Conservation (phyloP, 2,329 filamentous ascomycete genomes). For the Huntiella moniliformis region DNA sequence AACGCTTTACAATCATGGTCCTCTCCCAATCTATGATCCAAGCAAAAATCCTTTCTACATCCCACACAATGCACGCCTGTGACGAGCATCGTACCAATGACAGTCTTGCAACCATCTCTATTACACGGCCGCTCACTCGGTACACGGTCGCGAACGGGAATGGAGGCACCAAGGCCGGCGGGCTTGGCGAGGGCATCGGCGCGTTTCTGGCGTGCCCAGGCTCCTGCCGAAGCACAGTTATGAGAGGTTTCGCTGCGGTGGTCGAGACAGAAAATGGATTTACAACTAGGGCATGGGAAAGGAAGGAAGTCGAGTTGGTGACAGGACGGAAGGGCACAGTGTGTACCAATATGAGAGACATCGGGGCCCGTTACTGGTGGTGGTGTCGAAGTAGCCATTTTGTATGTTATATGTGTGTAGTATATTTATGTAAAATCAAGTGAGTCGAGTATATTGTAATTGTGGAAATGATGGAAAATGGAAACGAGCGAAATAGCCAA, state of each 20-base stretch:
- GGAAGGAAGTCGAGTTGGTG: slow-evolving; percentile 91
- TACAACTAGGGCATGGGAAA: slow-evolving; percentile 82
- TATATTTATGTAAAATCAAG: background rate
- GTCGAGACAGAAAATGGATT: slow-evolving; percentile 72
- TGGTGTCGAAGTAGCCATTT: slow-evolving; percentile 5
- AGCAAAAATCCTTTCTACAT: slow-evolving; percentile 58
- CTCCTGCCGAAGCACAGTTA: slow-evolving; percentile 40
- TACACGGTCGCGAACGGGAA: slow-evolving; percentile 31
- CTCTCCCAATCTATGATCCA: slow-evolving; percentile 57
- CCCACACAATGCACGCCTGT: slow-evolving; percentile 52
- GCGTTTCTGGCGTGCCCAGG: slow-evolving; percentile 41
- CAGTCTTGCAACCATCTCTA: slow-evolving; percentile 45
- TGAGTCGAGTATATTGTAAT: too few species aligned
- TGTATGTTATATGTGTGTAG: background rate
- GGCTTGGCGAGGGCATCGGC: slow-evolving; percentile 31
- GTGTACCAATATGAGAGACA: slow-evolving; percentile 67
- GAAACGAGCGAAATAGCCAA: too few species aligned
- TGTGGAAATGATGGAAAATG: too few species aligned
- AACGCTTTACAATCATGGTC: slow-evolving; percentile 59
- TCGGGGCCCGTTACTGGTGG: slow-evolving; percentile 27
- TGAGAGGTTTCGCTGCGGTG: slow-evolving; percentile 78
- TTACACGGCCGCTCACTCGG: slow-evolving; percentile 47
- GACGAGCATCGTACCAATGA: slow-evolving; percentile 47
- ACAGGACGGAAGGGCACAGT: slow-evolving; percentile 85
- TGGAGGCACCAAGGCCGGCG: slow-evolving; percentile 34